These are phyloP conservation scores for Musa itinerans DNA, from an alignment of 176 grass and related monocot genomes.

Conservation along the genomic window DNA sequence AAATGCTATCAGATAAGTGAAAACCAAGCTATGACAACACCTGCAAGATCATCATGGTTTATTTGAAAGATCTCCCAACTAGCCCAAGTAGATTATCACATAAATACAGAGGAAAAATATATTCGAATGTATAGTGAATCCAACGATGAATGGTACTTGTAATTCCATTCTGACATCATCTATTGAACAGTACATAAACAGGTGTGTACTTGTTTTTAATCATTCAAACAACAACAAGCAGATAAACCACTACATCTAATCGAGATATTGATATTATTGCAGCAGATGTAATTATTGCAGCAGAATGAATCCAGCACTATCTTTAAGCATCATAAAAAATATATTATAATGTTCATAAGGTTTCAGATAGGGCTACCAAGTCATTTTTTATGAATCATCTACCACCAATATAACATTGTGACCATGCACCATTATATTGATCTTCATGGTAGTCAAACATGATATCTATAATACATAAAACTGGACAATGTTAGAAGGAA, in stretches of 20 bases:
- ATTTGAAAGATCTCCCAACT: neutral
- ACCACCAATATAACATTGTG: neutral
- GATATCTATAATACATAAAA: no score
- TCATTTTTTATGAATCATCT: neutral
- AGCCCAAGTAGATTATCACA: neutral
- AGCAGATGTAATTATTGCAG: neutral
- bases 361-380: neutral
- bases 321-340: neutral
- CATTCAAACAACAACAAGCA: neutral
- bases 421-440: neutral
- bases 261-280: neutral
- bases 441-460: neutral
- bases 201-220: neutral
- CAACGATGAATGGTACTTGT: neutral
- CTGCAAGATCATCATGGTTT: neutral
- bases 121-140: neutral
- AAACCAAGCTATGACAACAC: neutral
- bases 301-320: neutral
- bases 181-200: neutral
- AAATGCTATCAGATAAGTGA: neutral
- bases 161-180: neutral
- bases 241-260: neutral
- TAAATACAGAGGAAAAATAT: neutral
- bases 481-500: no score
- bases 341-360: neutral